Percentiles rank a stretch among this genome's conserved stretches.
Conservation (phyloP, 2,329 filamentous ascomycete genomes). For the Sclerotinia sclerotiorum region DNA sequence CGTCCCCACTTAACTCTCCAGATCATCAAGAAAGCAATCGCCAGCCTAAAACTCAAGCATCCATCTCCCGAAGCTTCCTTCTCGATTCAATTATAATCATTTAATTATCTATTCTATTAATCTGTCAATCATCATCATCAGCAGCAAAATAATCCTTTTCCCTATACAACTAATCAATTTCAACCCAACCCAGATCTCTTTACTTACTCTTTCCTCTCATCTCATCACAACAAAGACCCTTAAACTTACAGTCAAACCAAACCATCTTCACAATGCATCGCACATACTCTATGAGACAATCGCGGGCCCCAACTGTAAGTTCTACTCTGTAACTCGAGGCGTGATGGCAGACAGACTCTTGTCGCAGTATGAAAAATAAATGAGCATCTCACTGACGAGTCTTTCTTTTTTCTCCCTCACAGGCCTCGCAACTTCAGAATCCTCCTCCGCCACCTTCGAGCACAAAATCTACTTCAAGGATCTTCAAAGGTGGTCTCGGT, state of each 20-base stretch:
- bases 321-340: constrained; percentile 8
- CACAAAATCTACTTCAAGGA: constrained; percentile 77
- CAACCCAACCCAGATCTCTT: background rate
- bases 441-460: constrained; percentile 88
- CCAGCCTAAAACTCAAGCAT: background rate
- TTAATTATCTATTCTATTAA: background rate
- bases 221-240: background rate
- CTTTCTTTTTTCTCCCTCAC: background rate
- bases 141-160: background rate
- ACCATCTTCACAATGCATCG: constrained; percentile 72
- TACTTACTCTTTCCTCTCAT: background rate
- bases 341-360: background rate
- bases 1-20: constrained; percentile 15
- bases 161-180: background rate
- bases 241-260: background rate
- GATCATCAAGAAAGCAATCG: constrained; percentile 9
- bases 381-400: constrained; percentile 23
- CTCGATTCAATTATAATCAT: background rate
- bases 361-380: background rate
- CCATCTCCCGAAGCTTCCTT: background rate
- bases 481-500: constrained; percentile 83
- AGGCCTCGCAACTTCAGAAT: constrained; percentile 69
- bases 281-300: constrained; percentile 98
- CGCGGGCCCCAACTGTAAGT: constrained; percentile 89
- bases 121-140: background rate